Percentiles rank a stretch among this genome's conserved stretches.
These are phyloP conservation scores for Ciborinia camelliae DNA, from an alignment of 2,329 filamentous ascomycete genomes.

Conservation along the genomic window DNA sequence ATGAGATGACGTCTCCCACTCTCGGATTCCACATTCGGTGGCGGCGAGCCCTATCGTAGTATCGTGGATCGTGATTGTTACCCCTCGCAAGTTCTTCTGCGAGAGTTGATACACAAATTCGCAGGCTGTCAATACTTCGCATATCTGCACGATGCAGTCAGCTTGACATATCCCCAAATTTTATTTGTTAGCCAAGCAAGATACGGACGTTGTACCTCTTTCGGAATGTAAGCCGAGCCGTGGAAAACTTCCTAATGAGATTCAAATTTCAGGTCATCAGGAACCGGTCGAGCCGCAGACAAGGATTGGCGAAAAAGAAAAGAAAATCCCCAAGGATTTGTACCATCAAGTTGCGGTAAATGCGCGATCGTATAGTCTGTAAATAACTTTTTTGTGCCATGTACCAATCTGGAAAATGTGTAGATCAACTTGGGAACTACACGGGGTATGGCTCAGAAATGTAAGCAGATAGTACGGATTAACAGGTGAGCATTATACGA, in stretches of 20 bases:
- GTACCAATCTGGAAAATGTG: conserved; percentile 5
- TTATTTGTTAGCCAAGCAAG: conserved; percentile 9
- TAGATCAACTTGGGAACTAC: neutral
- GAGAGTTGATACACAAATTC: neutral
- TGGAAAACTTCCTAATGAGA: conserved; percentile 15
- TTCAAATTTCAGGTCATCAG: conserved; percentile 9
- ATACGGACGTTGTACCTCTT: neutral
- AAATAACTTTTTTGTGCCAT: conserved; percentile 9
- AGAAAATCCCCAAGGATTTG: conserved; percentile 2
- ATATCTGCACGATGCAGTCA: conserved; percentile 15
- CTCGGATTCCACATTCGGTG: neutral
- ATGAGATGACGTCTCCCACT: neutral
- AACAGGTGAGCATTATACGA: conserved; percentile 11
- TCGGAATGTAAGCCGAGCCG: conserved; percentile 14
- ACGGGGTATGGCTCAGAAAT: neutral
- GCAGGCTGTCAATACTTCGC: conserved; percentile 1
- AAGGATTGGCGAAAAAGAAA: conserved; percentile 11
- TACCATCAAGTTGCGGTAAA: neutral
- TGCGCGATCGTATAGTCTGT: conserved; percentile 2
- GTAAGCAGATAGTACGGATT: neutral
- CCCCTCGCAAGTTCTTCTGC: neutral
- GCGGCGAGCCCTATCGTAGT: neutral
- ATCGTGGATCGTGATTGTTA: neutral
- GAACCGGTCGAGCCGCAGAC: conserved; percentile 4
- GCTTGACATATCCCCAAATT: neutral